These are phyloP conservation scores for Spirogloea muscicola DNA, from an alignment of 139 green algal species.

Conservation along the genomic window DNA sequence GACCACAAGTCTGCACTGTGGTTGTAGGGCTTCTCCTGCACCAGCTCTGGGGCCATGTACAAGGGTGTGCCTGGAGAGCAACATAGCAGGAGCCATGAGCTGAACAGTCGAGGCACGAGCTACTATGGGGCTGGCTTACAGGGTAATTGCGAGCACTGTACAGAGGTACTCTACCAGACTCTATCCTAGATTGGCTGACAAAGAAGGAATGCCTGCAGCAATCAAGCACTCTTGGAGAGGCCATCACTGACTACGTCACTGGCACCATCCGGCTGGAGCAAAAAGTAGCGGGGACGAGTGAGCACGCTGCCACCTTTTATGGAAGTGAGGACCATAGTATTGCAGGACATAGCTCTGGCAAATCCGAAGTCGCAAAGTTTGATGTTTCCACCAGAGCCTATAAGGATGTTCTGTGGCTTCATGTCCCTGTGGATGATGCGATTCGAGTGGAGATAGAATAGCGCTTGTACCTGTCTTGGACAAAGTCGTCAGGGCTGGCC, in stretches of 20 bases:
- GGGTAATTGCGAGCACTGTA: too few relatives aligned
- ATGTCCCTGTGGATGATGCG: constrained; percentile 91
- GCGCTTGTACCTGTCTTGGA: constrained; percentile 68
- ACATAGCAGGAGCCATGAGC: neutral
- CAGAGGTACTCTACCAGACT: too few relatives aligned
- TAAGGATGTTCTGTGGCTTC: constrained; percentile 91
- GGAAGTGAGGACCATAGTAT: constrained; percentile 73
- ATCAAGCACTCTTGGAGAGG: too few relatives aligned
- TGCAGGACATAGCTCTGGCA: constrained; percentile 78
- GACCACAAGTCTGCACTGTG: constrained; percentile 93
- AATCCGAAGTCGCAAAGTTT: constrained; percentile 94
- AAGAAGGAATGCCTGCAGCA: too few relatives aligned
- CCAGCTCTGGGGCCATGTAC: constrained; percentile 98
- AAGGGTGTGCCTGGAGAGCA: constrained; percentile 77
- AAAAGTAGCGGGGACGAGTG: too few relatives aligned
- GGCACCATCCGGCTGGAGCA: too few relatives aligned
- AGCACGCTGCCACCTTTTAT: constrained; percentile 54
- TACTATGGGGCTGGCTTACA: too few relatives aligned
- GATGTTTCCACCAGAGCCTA: constrained; percentile 61
- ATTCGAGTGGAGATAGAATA: constrained; percentile 93
- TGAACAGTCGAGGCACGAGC: too few relatives aligned
- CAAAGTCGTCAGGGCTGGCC: too few relatives aligned
- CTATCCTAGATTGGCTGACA: too few relatives aligned
- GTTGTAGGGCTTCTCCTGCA: constrained; percentile 93
- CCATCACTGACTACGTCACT: too few relatives aligned